Conservation (phyloP, 805 yeast genomes). For the Candida endomychidarum region DNA sequence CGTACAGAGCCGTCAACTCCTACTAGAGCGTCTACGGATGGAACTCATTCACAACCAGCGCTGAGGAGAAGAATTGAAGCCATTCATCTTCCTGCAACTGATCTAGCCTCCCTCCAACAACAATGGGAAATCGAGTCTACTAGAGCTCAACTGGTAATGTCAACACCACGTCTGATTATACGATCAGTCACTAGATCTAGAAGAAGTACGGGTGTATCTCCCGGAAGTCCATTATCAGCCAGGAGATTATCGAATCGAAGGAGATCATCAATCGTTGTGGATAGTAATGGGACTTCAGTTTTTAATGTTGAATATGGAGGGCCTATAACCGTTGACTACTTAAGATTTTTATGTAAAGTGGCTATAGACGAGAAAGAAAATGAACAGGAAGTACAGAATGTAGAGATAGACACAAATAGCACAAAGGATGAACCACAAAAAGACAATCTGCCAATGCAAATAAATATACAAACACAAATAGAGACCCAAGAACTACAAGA, state of each 20-base stretch:
- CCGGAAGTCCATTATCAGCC: constrained; percentile 5
- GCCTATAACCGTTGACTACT: constrained; percentile 37
- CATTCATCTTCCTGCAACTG: constrained; percentile 11
- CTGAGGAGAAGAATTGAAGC: neutral
- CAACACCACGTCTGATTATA: constrained; percentile 7
- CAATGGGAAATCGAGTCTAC: constrained; percentile 3
- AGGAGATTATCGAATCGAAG: constrained; percentile 27
- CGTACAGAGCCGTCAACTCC: constrained; percentile 24
- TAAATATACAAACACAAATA: neutral
- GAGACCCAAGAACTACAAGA: no score
- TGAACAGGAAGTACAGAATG: neutral
- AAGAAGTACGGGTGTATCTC: neutral
- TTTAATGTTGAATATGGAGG: constrained; percentile 35
- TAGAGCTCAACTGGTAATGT: constrained; percentile 2
- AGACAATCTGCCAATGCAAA: neutral
- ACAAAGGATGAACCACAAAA: neutral
- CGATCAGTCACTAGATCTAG: constrained; percentile 4
- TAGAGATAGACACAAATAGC: no score
- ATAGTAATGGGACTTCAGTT: constrained; percentile 21
- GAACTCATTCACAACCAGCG: constrained; percentile 1
- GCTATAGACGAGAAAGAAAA: constrained; percentile 15
- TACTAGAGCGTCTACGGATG: constrained; percentile 3
- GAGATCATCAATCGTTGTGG: constrained; percentile 27
- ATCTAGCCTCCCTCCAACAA: constrained; percentile 8
- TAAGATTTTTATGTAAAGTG: constrained; percentile 35